Evolutionary conservation across 2,329 filamentous ascomycete genomes (phyloP).

Genomic region (Exophiala lecanii-corni): DNA sequence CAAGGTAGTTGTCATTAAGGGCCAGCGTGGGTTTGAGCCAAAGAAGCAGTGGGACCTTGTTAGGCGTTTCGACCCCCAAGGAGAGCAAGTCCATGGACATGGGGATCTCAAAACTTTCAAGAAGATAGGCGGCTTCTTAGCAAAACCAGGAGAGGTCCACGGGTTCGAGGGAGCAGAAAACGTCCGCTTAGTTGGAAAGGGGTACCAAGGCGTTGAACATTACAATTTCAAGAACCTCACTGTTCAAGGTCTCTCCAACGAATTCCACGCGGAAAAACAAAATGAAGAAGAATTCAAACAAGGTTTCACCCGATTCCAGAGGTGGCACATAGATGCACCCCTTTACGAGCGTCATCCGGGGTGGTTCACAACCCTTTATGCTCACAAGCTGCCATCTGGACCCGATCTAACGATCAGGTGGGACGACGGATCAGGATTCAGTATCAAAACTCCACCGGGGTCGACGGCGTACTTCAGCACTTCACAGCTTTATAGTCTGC

Average conservation of each 20-base stretch:
- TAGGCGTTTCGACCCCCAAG: slow-evolving; percentile 40
- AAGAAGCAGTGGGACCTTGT: slow-evolving; percentile 46
- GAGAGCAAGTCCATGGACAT: slow-evolving; percentile 40
- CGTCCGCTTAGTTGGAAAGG: slow-evolving; percentile 44
- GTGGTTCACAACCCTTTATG: slow-evolving; percentile 42
- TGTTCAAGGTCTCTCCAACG: slow-evolving; percentile 32
- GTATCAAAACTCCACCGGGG: slow-evolving; percentile 41
- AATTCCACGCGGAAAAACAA: slow-evolving; percentile 36
- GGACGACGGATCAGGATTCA: slow-evolving; percentile 41
- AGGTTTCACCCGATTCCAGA: slow-evolving; percentile 43
- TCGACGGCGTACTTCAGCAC: slow-evolving; percentile 44
- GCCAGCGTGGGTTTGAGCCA: slow-evolving; percentile 39
- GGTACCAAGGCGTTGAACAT: slow-evolving; percentile 41
- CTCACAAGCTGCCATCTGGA: slow-evolving; percentile 35
- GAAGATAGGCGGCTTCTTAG: slow-evolving; percentile 38
- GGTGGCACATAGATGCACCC: slow-evolving; percentile 47
- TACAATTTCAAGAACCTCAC: slow-evolving; percentile 40
- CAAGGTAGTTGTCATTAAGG: slow-evolving; percentile 42
- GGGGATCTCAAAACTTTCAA: slow-evolving; percentile 41
- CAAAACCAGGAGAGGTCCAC: slow-evolving; percentile 32
- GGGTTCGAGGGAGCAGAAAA: slow-evolving; percentile 43
- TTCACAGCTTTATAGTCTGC: slow-evolving; percentile 39
- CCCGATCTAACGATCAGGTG: slow-evolving; percentile 38
- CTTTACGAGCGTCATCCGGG: slow-evolving; percentile 40
- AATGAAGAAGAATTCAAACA: slow-evolving; percentile 34